A percentile compares a stretch with the other conserved stretches of the same genome.
phyloP scores from a whole-genome alignment of 371 early-diverging fungal species.

The Mucor indicus region DNA sequence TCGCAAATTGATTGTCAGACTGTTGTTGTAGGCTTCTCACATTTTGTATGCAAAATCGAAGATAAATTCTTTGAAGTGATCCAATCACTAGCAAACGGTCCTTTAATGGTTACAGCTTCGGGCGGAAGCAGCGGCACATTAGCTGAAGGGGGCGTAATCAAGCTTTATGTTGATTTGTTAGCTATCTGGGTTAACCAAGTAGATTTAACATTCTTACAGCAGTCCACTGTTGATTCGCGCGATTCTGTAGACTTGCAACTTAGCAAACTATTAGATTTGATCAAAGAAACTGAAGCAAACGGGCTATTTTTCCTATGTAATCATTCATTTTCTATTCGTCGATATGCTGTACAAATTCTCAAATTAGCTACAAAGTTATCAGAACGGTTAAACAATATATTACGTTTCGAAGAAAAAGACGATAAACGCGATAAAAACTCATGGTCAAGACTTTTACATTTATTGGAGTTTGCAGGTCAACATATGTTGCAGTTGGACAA shows the following conservation, averaged over 20 bases:
- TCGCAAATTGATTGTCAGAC: slow-evolving; percentile 61
- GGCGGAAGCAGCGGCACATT: slow-evolving; percentile 11
- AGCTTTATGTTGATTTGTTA: slow-evolving; percentile 41
- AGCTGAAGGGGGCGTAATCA: slow-evolving; percentile 20
- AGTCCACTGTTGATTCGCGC: background rate
- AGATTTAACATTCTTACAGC: slow-evolving; percentile 17
- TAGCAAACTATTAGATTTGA: slow-evolving; percentile 40
- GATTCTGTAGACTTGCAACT: slow-evolving; percentile 17
- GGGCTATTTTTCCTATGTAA: slow-evolving; percentile 76
- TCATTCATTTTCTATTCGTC: slow-evolving; percentile 56
- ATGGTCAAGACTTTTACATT: slow-evolving; percentile 2
- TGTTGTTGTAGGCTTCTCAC: slow-evolving; percentile 54
- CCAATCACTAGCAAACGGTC: slow-evolving; percentile 39
- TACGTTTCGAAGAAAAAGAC: background rate
- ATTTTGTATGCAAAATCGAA: slow-evolving; percentile 58
- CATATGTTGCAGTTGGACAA: slow-evolving; percentile 56
- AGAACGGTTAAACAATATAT: slow-evolving; percentile 23
- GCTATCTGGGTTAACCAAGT: slow-evolving; percentile 40
- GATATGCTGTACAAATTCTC: slow-evolving; percentile 58
- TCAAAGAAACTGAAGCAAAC: slow-evolving; percentile 72
- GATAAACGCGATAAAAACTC: slow-evolving; percentile 7
- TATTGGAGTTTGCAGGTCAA: slow-evolving; percentile 45
- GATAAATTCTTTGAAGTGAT: slow-evolving; percentile 59
- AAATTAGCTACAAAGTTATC: slow-evolving; percentile 57
- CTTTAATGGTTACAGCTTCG: slow-evolving; percentile 4